phyloP scores from a whole-genome alignment of 2,329 filamentous ascomycete genomes.

The Aspergillus melleus region DNA sequence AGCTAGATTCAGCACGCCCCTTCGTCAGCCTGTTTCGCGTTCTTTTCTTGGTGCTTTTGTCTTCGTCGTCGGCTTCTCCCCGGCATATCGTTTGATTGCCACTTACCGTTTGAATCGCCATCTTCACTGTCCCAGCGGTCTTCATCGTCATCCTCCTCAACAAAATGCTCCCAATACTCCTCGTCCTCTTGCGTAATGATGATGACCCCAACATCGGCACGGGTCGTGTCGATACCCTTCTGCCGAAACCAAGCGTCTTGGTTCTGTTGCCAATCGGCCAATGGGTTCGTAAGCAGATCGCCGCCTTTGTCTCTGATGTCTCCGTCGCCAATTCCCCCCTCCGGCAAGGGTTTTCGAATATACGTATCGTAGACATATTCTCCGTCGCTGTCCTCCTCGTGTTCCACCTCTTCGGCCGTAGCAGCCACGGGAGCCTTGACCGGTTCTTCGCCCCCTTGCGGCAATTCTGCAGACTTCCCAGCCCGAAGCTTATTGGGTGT shows the following conservation, averaged over 20 bases:
- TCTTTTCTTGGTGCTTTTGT: not conserved
- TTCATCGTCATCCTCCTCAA: constrained; percentile 54
- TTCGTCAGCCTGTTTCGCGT: not conserved
- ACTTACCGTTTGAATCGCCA: constrained; percentile 60
- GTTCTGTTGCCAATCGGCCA: constrained; percentile 29
- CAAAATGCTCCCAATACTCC: constrained; percentile 58
- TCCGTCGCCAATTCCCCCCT: constrained; percentile 8
- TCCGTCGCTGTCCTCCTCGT: constrained; percentile 46
- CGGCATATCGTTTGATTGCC: not conserved
- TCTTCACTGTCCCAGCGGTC: constrained; percentile 61
- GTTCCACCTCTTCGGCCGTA: constrained; percentile 13
- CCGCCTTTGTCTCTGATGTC: not conserved
- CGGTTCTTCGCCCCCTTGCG: constrained; percentile 5
- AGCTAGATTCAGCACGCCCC: constrained; percentile 32
- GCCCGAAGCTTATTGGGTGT: constrained; percentile 31
- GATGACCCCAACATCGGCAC: constrained; percentile 42
- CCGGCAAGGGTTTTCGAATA: constrained; percentile 49
- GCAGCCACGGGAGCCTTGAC: not conserved
- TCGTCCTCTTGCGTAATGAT: constrained; percentile 46
- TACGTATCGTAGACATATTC: constrained; percentile 66
- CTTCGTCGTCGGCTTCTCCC: not conserved
- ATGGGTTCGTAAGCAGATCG: constrained; percentile 31
- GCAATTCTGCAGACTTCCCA: constrained; percentile 2
- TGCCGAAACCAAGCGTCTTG: constrained; percentile 27
- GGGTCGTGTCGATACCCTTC: constrained; percentile 31